Evolutionary conservation across 176 grass and related monocot genomes (phyloP), one percentile per base, ranked within the genome.

Genomic region (Chloris gayana): DNA sequence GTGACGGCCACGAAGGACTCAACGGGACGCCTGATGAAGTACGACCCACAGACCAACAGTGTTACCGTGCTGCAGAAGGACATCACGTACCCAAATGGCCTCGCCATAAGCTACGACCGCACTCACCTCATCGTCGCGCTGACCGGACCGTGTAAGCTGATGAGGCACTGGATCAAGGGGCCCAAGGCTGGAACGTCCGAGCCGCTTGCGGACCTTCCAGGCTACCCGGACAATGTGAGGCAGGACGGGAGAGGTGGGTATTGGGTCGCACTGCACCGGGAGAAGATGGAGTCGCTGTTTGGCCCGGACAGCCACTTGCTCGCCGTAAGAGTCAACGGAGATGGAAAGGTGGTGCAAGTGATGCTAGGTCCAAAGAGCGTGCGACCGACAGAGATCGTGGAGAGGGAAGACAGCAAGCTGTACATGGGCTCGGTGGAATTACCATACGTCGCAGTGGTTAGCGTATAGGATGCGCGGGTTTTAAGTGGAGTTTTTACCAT

Each of bases 131-230:
- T 51, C 17, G 15, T 51, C 4, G 49, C 49, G 0, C 49, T 53
- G 3, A 53, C 49, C 49, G 49, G 49, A 7, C 49, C 49, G 0
- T 53, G 49, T 21, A 53, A 53, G 49, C 1, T 84, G 88, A 49
- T 87, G 6, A 46, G 64, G 49, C 49, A 53, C 1, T 53, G 46
- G 24, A 84, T 17, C 46, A 49, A 49, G 46, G 46, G 46, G 4
- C 49, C 49, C 80, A 77, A 27, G 6, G 47, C 27, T 0, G 84
- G 88, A 6, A 67, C 21, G 3, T 80, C 72, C 0, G 75, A 87
- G 29, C 34, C 27, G 3, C 86, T 91, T 19, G 80, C 74, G 0
- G 63, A 87, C 14, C 30, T 91, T 18, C 85, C 89, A 2, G 5
- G 49, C 49, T 53, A 53, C 49, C 49, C 49, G 5, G 49, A 53